Base-by-base conservation (phyloP, 2,329 filamentous ascomycete species). In the Monilinia vaccinii-corymbosi region DNA sequence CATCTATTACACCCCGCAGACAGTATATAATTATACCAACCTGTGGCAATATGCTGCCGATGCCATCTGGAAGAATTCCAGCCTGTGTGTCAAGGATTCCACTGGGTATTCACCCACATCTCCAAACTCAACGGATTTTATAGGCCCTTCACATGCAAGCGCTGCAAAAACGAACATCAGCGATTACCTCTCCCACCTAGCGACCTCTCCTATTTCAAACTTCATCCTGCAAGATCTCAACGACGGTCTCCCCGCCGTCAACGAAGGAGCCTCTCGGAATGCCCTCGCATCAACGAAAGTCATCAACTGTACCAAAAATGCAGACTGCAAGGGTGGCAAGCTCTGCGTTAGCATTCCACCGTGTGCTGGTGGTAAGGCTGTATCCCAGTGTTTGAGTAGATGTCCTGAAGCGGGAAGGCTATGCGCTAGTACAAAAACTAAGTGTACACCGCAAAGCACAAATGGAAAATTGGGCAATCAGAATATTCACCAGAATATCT, bases 1-100 rank as follows among this genome's bases (percentile, higher is more conserved):
- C 2, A 71, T 86, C 11, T 86, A 79, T 67, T 85, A 80, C 62
- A 83, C 83, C 2, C 68, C 74, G n/a, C 69, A 75, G 2, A 83
- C 81, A 67, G 68, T 80, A 34, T 70, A 76, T 8, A 76, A 82
- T 51, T 75, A 79, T 5, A 74, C 73, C 2, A 72, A 70, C 25
- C 68, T 81, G 25, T 86, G 84, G 83, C 71, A 70, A 31, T 73
- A 72, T 42, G 75, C 74, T 11, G 70, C 71, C 1, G 69, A 73
- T 9, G 70, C 73, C 2, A 70, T 72, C 0, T 78, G 75, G 75
- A 74, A 72, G 1, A 74, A 63, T 8, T 71, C 73, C 53, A 57
- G 60, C 8, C 59, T 67, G 25, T 75, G 73, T 60, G 70, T 71
- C 1, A 45, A 64, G 28, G 60, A 45, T 14, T 65, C 63, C 36